Percentiles rank a stretch among this genome's conserved stretches.
Conservation (phyloP, 768 basidiomycete species). For the Pilatotrama ljubarskyi region DNA sequence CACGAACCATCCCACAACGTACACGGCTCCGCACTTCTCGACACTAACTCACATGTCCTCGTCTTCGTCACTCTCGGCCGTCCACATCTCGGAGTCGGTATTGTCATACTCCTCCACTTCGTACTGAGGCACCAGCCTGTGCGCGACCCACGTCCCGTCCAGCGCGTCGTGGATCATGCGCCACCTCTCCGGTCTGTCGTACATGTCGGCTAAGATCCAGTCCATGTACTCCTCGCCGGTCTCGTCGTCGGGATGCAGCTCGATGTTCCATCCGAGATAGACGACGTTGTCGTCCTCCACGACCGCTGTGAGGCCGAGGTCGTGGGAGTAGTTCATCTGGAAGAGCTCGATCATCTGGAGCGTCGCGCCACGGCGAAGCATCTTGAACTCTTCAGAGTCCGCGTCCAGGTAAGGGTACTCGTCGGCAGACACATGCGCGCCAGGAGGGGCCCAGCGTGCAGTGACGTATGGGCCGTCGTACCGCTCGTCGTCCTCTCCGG, state of each 20-base stretch:
- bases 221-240: conserved; percentile 43
- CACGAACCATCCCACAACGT: no score
- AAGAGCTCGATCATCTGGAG: conserved; percentile 57
- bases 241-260: conserved; percentile 43
- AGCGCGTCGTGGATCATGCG: conserved; percentile 30
- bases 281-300: conserved; percentile 44
- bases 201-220: conserved; percentile 42
- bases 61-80: conserved; percentile 7
- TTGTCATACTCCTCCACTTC: conserved; percentile 37
- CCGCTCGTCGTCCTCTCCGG: conserved; percentile 29
- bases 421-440: conserved; percentile 35
- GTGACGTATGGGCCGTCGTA: conserved; percentile 44
- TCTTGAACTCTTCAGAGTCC: conserved; percentile 36
- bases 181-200: conserved; percentile 47
- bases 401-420: conserved; percentile 38
- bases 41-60: neutral
- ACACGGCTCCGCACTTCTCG: neutral
- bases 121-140: conserved; percentile 37
- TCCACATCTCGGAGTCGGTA: conserved; percentile 44
- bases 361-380: conserved; percentile 63
- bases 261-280: conserved; percentile 71
- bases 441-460: conserved; percentile 63
- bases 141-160: conserved; percentile 47
- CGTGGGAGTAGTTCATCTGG: conserved; percentile 54
- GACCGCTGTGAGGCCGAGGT: conserved; percentile 51